Evolutionary conservation across 2,329 filamentous ascomycete species (phyloP).

Genomic region (Fusarium napiforme): DNA sequence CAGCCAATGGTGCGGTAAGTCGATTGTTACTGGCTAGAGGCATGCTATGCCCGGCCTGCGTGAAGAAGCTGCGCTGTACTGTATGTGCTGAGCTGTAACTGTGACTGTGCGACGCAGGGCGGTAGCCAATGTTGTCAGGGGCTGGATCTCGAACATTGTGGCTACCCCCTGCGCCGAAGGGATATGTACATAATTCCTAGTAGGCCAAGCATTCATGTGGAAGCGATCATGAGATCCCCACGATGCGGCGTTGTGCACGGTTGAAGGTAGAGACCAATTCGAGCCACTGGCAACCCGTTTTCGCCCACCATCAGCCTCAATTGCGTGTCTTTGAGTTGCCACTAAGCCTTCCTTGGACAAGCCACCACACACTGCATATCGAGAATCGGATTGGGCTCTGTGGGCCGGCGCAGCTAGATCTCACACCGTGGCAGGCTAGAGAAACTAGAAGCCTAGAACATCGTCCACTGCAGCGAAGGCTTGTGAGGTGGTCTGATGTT

Average conservation of each 20-base stretch:
- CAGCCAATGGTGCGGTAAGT: slow-evolving; percentile 16
- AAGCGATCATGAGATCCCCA: slow-evolving; percentile 44
- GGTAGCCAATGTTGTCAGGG: slow-evolving; percentile 35
- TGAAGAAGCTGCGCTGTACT: slow-evolving; percentile 2
- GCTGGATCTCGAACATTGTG: slow-evolving; percentile 36
- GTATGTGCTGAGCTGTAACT: not conserved
- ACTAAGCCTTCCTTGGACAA: slow-evolving; percentile 19
- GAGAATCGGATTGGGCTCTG: slow-evolving; percentile 16
- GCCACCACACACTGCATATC: slow-evolving; percentile 7
- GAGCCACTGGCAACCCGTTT: slow-evolving; percentile 15
- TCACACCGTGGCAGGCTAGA: slow-evolving; percentile 29
- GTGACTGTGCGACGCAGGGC: slow-evolving; percentile 13
- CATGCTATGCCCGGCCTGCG: not conserved
- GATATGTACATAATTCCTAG: slow-evolving; percentile 19
- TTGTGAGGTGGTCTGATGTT: slow-evolving; percentile 45
- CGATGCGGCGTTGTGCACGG: slow-evolving; percentile 44
- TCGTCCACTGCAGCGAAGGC: slow-evolving; percentile 33
- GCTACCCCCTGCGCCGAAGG: slow-evolving; percentile 9
- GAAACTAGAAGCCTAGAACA: slow-evolving; percentile 39
- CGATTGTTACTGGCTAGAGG: slow-evolving; percentile 23
- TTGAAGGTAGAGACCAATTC: slow-evolving; percentile 22
- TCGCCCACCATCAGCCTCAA: slow-evolving; percentile 23
- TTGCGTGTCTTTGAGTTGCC: slow-evolving; percentile 1
- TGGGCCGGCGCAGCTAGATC: slow-evolving; percentile 18
- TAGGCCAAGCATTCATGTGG: slow-evolving; percentile 23